A percentile compares a stretch with the other conserved stretches of the same genome.
Conservation (phyloP, 768 basidiomycete species). For the Mycena rosella region DNA sequence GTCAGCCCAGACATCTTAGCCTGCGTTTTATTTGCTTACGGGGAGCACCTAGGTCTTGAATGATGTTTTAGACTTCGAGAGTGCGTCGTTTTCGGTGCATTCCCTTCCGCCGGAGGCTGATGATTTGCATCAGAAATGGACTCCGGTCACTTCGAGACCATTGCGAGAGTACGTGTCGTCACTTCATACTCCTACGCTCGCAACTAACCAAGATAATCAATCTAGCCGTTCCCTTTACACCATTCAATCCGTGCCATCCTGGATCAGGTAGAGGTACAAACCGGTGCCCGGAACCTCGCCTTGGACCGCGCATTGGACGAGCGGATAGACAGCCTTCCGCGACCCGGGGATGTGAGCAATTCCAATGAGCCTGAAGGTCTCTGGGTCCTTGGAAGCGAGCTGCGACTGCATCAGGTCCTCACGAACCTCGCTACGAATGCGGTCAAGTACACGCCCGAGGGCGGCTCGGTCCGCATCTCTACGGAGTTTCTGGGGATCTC, state of each 20-base stretch:
- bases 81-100: constrained; percentile 25
- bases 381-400: constrained; percentile 57
- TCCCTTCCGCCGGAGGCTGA: not conserved
- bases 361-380: constrained; percentile 31
- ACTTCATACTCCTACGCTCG: too few relatives aligned
- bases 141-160: constrained; percentile 47
- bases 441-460: constrained; percentile 48
- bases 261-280: constrained; percentile 41
- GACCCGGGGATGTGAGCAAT: not conserved
- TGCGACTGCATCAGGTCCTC: constrained; percentile 52
- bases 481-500: constrained; percentile 36
- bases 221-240: constrained; percentile 54
- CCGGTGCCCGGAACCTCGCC: constrained; percentile 42
- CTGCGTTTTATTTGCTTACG: not conserved
- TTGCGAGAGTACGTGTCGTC: constrained; percentile 20
- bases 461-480: constrained; percentile 46
- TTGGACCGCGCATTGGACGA: constrained; percentile 51
- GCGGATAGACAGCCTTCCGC: constrained; percentile 46
- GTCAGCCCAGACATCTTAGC: not conserved
- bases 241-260: constrained; percentile 43
- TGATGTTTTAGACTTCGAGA: constrained; percentile 52
- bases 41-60: constrained; percentile 48
- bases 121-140: constrained; percentile 48
- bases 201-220: not conserved
- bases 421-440: constrained; percentile 57